phyloP scores from a whole-genome alignment of 495 filamentous ascomycete genomes.

The Aspergillus ostianus region DNA sequence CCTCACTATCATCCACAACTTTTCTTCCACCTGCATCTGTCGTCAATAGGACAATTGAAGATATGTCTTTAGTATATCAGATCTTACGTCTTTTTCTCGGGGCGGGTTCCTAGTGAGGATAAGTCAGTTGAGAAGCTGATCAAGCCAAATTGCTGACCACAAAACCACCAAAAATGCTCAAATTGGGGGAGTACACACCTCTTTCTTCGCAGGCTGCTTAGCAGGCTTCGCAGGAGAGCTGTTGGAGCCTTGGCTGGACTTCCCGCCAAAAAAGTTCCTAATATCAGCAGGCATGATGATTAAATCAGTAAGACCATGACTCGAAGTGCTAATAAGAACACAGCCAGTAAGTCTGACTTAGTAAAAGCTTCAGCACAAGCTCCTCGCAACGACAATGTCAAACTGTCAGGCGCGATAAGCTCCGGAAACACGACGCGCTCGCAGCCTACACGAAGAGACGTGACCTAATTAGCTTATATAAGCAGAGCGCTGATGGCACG shows the following conservation, averaged over 20 bases:
- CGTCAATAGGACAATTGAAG: conserved; percentile 13
- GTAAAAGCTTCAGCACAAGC: neutral
- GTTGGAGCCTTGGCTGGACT: conserved; percentile 34
- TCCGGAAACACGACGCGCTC: conserved; percentile 34
- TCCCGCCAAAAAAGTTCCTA: conserved; percentile 71
- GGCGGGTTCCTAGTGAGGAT: conserved; percentile 29
- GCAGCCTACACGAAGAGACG: conserved; percentile 23
- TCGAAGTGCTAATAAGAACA: neutral
- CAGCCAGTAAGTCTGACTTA: neutral
- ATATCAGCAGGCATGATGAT: conserved; percentile 72
- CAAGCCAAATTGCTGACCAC: neutral
- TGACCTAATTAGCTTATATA: conserved; percentile 36
- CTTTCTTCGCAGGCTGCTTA: conserved; percentile 39
- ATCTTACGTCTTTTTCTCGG: conserved; percentile 42
- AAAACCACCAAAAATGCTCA: neutral
- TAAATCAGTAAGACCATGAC: conserved; percentile 9
- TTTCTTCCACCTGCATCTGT: conserved; percentile 57
- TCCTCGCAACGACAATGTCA: neutral
- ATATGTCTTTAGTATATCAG: neutral
- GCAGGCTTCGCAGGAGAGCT: conserved; percentile 20
- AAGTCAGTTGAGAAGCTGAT: neutral
- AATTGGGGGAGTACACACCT: conserved; percentile 27
- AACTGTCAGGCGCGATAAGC: neutral
- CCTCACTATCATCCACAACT: conserved; percentile 74
- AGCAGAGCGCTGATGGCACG: conserved; percentile 28